Conservation (phyloP, 345 rosid genomes). For the Kandelia obovata region DNA sequence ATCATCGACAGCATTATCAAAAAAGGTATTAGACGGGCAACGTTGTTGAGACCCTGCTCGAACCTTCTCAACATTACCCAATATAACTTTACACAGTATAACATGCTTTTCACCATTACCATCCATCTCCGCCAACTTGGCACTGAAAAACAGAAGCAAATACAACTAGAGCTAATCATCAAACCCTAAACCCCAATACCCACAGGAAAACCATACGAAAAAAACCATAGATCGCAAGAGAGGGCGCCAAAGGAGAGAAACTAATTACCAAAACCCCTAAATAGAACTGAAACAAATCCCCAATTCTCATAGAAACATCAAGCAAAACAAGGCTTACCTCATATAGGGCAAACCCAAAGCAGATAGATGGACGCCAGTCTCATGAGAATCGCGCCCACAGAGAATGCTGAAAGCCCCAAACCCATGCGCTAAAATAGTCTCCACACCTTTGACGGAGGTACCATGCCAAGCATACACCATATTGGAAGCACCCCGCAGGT, state of each 20-base stretch:
- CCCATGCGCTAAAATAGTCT: conserved; percentile 38
- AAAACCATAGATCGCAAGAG: too few relatives aligned
- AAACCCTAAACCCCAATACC: neutral
- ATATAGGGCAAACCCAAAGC: conserved; percentile 33
- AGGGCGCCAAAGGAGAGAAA: too few relatives aligned
- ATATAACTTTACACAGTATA: conserved; percentile 40
- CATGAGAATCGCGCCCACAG: conserved; percentile 21
- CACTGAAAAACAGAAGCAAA: conserved; percentile 24
- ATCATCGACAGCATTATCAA: conserved; percentile 46
- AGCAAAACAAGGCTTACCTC: conserved; percentile 18
- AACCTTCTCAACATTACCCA: conserved; percentile 47
- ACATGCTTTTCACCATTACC: conserved; percentile 44
- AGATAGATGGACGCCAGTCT: conserved; percentile 42
- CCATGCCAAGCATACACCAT: conserved; percentile 45
- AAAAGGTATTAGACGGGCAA: conserved; percentile 30
- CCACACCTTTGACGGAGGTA: conserved; percentile 23
- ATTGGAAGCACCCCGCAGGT: conserved; percentile 27
- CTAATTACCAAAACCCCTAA: neutral
- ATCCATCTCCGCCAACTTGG: conserved; percentile 31
- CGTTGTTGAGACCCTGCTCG: conserved; percentile 36
- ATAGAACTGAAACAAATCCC: neutral
- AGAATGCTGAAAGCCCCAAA: conserved; percentile 29
- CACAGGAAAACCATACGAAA: neutral
- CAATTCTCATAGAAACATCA: neutral
- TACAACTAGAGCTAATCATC: neutral